Percentiles rank a stretch among this genome's conserved stretches.
Evolutionary conservation across 306 rosid genomes (phyloP).

Genomic region (Ormosia emarginata): DNA sequence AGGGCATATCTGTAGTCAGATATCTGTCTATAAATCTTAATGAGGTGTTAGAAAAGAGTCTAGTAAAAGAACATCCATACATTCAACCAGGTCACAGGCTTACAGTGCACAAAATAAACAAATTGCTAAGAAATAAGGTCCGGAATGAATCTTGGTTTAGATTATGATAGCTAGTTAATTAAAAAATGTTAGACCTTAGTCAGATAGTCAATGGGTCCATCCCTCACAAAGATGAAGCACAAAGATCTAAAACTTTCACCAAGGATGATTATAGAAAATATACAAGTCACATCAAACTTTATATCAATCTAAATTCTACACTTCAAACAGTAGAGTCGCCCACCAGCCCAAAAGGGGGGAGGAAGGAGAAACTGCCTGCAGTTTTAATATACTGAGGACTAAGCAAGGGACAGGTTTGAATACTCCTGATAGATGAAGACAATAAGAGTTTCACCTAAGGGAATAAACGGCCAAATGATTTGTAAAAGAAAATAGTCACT

Average conservation of each 20-base stretch:
- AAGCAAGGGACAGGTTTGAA: neutral
- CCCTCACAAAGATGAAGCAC: conserved; percentile 11
- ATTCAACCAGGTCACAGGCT: conserved; percentile 4
- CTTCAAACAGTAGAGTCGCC: neutral
- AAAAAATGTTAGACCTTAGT: neutral
- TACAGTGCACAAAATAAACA: neutral
- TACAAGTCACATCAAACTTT: neutral
- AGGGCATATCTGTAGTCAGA: conserved; percentile 7
- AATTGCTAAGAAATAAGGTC: conserved; percentile 4
- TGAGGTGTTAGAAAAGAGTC: neutral
- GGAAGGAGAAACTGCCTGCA: neutral
- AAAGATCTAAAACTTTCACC: neutral
- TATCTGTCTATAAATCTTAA: conserved; percentile 6
- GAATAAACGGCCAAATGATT: neutral
- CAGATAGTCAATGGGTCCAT: neutral
- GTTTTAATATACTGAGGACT: neutral
- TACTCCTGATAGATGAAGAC: neutral
- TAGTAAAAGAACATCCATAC: neutral
- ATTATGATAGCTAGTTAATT: neutral
- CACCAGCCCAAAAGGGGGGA: neutral
- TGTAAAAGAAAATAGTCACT: neutral
- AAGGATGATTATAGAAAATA: neutral
- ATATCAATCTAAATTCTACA: neutral
- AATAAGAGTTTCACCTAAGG: neutral
- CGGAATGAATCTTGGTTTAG: conserved; percentile 3